Evolutionary conservation across 2,329 filamentous ascomycete genomes (phyloP).

Genomic region (Aureobasidium musti): DNA sequence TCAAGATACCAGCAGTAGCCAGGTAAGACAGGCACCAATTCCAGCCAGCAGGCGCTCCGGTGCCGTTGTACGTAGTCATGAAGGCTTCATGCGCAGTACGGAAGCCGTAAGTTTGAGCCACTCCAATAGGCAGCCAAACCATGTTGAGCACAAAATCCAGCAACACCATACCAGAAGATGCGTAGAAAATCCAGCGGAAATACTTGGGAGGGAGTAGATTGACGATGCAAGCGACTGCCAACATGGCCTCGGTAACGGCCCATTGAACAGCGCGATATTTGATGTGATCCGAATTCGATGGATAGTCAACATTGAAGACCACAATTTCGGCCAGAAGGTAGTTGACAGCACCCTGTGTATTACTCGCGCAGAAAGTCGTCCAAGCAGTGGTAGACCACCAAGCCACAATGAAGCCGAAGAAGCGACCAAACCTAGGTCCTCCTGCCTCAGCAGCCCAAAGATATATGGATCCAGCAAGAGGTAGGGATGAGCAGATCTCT

Average conservation of each 20-base stretch:
- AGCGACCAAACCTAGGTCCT: conserved; percentile 55
- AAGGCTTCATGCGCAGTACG: conserved; percentile 60
- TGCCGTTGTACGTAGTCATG: conserved; percentile 60
- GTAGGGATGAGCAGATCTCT: conserved; percentile 61
- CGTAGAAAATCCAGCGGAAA: conserved; percentile 55
- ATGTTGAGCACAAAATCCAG: conserved; percentile 62
- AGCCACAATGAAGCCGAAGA: conserved; percentile 63
- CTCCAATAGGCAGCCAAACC: conserved; percentile 62
- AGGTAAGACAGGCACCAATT: conserved; percentile 65
- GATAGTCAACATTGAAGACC: conserved; percentile 56
- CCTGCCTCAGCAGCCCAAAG: conserved; percentile 62
- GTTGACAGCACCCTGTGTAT: conserved; percentile 45
- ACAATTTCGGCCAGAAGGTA: conserved; percentile 54
- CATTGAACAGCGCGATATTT: conserved; percentile 63
- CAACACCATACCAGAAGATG: conserved; percentile 55
- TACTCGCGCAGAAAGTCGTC: conserved; percentile 52
- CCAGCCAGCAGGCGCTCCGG: conserved; percentile 55
- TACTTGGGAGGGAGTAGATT: conserved; percentile 45
- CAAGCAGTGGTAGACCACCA: conserved; percentile 66
- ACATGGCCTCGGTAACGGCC: conserved; percentile 54
- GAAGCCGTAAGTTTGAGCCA: conserved; percentile 59
- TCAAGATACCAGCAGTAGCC: conserved; percentile 61
- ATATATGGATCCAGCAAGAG: conserved; percentile 61
- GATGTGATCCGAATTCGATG: conserved; percentile 54
- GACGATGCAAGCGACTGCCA: conserved; percentile 46